These are phyloP conservation scores for Termitomyces sp. DNA, from an alignment of 768 basidiomycete species.

Conservation along the genomic window DNA sequence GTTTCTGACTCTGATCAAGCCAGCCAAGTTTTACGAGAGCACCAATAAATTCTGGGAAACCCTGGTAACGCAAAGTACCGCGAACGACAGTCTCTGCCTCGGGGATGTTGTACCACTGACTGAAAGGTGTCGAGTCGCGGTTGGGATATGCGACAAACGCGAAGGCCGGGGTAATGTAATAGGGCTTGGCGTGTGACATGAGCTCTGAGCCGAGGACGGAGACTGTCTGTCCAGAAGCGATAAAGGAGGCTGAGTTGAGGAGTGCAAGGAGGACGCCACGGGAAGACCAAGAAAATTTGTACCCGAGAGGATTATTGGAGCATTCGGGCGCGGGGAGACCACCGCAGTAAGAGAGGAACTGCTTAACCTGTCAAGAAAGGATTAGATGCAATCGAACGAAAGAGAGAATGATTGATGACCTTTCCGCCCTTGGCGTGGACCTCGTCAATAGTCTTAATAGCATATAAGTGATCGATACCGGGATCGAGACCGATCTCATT, in stretches of 20 bases:
- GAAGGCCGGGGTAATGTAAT: conserved; percentile 93
- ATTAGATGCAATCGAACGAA: neutral
- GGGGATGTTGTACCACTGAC: conserved; percentile 86
- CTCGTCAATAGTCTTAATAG: conserved; percentile 90
- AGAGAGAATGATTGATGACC: conserved; percentile 35
- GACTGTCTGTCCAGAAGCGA: conserved; percentile 57
- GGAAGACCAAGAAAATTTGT: conserved; percentile 99
- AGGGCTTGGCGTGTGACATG: conserved; percentile 88
- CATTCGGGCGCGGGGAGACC: conserved; percentile 92
- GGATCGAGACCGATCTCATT: conserved; percentile 99
- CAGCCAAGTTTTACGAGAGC: conserved; percentile 86
- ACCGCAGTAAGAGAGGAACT: conserved; percentile 94
- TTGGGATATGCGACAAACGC: conserved; percentile 98
- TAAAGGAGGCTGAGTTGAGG: conserved; percentile 83
- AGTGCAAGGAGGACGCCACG: conserved; percentile 94
- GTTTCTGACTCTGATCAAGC: conserved; percentile 70
- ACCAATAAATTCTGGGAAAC: conserved; percentile 93
- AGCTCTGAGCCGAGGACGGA: conserved; percentile 75
- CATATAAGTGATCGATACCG: conserved; percentile 91
- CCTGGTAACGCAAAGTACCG: conserved; percentile 92
- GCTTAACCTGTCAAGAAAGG: conserved; percentile 53
- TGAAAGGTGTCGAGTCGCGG: conserved; percentile 88
- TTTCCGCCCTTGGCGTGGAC: conserved; percentile 95
- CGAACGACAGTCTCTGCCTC: conserved; percentile 92
- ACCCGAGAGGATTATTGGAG: conserved; percentile 92